Base-by-base conservation (phyloP, 352 stramenopile genomes). In the Pythium aquatile region DNA sequence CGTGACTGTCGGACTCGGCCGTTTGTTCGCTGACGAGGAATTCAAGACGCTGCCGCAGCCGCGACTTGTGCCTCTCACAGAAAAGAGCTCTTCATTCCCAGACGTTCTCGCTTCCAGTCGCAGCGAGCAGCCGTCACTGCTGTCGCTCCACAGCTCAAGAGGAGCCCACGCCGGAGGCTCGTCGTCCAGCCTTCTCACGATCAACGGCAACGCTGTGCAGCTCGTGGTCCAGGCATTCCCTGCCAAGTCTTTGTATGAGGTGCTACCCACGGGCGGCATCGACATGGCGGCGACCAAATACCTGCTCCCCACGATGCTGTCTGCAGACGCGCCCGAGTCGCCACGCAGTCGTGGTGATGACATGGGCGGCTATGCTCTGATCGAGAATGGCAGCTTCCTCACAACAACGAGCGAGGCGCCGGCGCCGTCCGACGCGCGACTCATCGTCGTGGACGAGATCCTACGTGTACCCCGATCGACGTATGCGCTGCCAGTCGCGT, bases 271-370 rank as follows among this genome's bases (percentile, higher is more conserved):
- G 1, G 85, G 78, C 1, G 79, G 82, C 1, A 70, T 90, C 10
- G 81, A 91, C 56, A 91, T 91, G 76, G 85, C 85, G 16, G 82
- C 83, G 57, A 55, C 81, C 54, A 93, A 93, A 61, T 93, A 85
- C 63, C 65, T 93, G 20, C 77, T 93, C 24, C 82, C 85, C 2
- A 91, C 85, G 37, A 83, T 71, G 0, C 57, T 91, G 16, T 57
- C 58, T 6, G 53, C 3, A 20, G 54, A 62, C 17, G 11, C 56
- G 28, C 13, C 42, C 40, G 7, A 20, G 30, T 42, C 47, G 14
- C 9, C 20, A 24, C 33, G 32, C 55, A 10, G 37, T 11, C 35
- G 10, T n/a, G 28, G 59, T 8, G 79, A 68, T 53, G 72, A 78
- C 24, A 65, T 74, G 26, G 63, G 72, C 17, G 81, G 72, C 17